Percentiles rank a stretch among this genome's conserved stretches.
Evolutionary conservation across 2,329 filamentous ascomycete genomes (phyloP).

Genomic region (Metarhizium anisopliae): DNA sequence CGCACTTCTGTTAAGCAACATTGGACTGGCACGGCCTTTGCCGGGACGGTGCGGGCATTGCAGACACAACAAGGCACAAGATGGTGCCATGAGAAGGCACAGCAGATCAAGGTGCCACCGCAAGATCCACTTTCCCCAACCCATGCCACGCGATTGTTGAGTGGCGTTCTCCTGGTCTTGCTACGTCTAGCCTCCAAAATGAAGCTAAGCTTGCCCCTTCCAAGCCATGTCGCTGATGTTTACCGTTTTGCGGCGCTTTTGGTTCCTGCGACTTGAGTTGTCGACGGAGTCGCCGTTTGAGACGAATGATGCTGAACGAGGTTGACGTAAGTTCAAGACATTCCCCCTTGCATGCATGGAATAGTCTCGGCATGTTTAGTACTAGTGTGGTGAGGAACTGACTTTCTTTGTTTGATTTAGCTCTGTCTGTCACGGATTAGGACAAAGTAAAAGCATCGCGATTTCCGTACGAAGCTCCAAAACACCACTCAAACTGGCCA

Average conservation of each 20-base stretch:
- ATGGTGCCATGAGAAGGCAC: not conserved
- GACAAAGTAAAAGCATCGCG: no score
- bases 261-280: not conserved
- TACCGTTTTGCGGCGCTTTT: not conserved
- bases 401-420: no score
- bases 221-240: not conserved
- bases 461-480: no score
- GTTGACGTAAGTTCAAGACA: not conserved
- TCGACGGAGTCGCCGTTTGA: not conserved
- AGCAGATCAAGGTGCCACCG: not conserved
- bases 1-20: no score
- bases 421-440: no score
- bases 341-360: no score
- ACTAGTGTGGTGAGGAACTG: no score
- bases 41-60: no score
- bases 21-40: no score
- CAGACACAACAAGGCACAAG: not conserved
- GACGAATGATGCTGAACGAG: not conserved
- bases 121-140: constrained; percentile 1
- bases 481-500: no score
- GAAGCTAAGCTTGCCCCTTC: not conserved
- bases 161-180: not conserved
- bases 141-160: constrained; percentile 1
- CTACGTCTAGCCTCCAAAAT: not conserved
- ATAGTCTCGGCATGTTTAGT: no score